phyloP scores from a whole-genome alignment of 345 rosid species.

The Gossypium sturtianum region DNA sequence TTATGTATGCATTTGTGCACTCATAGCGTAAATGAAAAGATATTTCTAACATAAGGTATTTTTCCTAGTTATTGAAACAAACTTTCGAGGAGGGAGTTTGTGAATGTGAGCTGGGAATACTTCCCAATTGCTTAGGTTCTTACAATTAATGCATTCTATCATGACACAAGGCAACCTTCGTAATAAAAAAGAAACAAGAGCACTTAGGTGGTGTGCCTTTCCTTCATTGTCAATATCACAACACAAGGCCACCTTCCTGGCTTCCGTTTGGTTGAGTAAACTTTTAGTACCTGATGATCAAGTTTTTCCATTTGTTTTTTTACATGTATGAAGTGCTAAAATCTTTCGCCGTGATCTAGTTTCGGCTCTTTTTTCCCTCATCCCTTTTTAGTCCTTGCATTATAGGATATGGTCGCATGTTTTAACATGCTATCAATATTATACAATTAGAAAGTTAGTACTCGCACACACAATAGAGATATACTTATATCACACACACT shows the following conservation, averaged over 20 bases:
- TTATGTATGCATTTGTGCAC: background rate
- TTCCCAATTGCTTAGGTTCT: background rate
- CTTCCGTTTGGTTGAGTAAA: background rate
- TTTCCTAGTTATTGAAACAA: background rate
- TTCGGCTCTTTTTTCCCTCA: constrained; percentile 39
- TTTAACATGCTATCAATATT: constrained; percentile 27
- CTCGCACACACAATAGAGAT: too few relatives aligned
- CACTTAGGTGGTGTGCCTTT: background rate
- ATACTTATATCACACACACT: too few relatives aligned
- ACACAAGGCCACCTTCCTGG: background rate
- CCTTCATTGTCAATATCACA: background rate
- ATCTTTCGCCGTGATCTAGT: constrained; percentile 39
- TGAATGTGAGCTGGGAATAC: background rate
- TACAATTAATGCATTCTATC: background rate
- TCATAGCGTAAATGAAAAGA: background rate
- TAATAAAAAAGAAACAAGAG: background rate
- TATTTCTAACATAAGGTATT: too few relatives aligned
- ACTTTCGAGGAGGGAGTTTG: background rate
- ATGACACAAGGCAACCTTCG: too few relatives aligned
- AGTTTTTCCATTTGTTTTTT: background rate
- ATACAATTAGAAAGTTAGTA: too few relatives aligned
- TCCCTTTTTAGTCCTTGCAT: background rate
- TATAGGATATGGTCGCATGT: background rate
- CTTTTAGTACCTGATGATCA: background rate
- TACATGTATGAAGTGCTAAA: constrained; percentile 14